Conservation (phyloP, 2,329 filamentous ascomycete species). For the Botryotinia narcissicola region DNA sequence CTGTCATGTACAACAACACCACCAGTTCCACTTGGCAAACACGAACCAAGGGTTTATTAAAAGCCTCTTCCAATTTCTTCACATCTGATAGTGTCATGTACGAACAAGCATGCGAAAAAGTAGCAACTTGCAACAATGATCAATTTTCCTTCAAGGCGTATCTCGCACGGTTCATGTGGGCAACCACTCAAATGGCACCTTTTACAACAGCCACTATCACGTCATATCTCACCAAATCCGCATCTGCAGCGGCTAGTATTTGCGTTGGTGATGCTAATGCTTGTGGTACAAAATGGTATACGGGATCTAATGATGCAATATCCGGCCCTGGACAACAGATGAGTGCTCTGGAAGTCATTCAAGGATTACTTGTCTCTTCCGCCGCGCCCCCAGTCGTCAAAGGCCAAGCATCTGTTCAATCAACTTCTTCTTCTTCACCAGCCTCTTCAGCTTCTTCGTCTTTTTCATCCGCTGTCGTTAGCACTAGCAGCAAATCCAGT, state of each 20-base stretch:
- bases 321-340: slow-evolving; percentile 62
- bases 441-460: neutral
- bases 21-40: slow-evolving; percentile 52
- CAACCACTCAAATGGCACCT: slow-evolving; percentile 55
- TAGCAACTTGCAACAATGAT: slow-evolving; percentile 57
- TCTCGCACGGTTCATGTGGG: slow-evolving; percentile 62
- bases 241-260: slow-evolving; percentile 53
- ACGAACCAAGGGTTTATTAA: slow-evolving; percentile 52
- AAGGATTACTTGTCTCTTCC: slow-evolving; percentile 52
- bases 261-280: slow-evolving; percentile 55
- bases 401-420: slow-evolving; percentile 24
- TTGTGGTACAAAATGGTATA: slow-evolving; percentile 62
- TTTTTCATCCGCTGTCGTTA: neutral
- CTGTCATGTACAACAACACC: slow-evolving; percentile 62
- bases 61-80: slow-evolving; percentile 54
- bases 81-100: slow-evolving; percentile 59
- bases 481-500: no score
- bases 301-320: slow-evolving; percentile 53
- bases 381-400: slow-evolving; percentile 33
- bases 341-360: slow-evolving; percentile 61
- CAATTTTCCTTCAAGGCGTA: slow-evolving; percentile 69
- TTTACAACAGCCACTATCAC: slow-evolving; percentile 50
- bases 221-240: slow-evolving; percentile 50
- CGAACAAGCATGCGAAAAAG: slow-evolving; percentile 63
- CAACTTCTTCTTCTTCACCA: neutral